phyloP scores from a whole-genome alignment of 495 filamentous ascomycete genomes.

The Sordaria brevicollis region DNA sequence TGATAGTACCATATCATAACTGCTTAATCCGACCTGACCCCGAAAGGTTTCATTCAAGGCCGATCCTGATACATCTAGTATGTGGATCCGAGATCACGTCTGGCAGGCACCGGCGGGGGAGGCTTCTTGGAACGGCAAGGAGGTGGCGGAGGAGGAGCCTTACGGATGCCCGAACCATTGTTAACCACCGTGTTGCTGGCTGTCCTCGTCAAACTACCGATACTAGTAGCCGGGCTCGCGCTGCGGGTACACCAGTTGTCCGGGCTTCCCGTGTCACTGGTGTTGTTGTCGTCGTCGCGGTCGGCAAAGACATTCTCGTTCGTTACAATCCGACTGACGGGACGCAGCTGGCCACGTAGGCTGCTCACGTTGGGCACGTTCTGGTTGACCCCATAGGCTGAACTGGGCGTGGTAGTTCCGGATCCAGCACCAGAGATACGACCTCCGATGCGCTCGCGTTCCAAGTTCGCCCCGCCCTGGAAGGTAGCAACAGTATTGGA shows the following conservation, averaged over 20 bases:
- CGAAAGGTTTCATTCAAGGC: background rate
- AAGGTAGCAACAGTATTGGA: conserved; percentile 18
- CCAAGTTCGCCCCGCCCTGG: background rate
- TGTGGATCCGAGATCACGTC: conserved; percentile 18
- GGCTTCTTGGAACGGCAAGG: conserved; percentile 74
- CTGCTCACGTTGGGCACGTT: conserved; percentile 21
- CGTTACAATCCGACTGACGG: conserved; percentile 27
- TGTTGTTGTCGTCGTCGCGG: conserved; percentile 48
- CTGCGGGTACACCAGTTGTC: conserved; percentile 46
- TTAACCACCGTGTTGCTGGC: conserved; percentile 42
- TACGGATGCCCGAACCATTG: conserved; percentile 39
- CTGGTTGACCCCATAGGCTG: conserved; percentile 18
- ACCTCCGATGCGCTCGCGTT: conserved; percentile 10
- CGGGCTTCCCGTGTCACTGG: conserved; percentile 46
- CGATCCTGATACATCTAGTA: conserved; percentile 14
- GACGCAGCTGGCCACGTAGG: conserved; percentile 32
- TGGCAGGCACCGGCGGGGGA: conserved; percentile 49
- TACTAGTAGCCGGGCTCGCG: conserved; percentile 52
- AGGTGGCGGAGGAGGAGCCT: conserved; percentile 70
- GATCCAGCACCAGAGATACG: conserved; percentile 6
- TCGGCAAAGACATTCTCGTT: conserved; percentile 54
- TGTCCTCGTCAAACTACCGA: conserved; percentile 47
- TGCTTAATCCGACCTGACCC: background rate
- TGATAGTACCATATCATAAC: background rate
- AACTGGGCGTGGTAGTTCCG: conserved; percentile 15